Base-by-base conservation (phyloP, 805 yeast species). In the Candida piceae region DNA sequence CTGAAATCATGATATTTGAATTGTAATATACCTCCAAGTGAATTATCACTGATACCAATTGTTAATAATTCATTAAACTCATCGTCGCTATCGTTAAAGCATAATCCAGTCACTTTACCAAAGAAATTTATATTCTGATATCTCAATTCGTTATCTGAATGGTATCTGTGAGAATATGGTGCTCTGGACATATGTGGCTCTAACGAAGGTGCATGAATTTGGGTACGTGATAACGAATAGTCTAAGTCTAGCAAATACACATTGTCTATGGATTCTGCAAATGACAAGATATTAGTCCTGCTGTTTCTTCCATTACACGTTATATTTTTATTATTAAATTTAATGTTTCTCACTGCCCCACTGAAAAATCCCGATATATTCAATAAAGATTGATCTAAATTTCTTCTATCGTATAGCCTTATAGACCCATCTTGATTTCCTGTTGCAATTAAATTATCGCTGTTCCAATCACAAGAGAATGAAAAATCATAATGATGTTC, bases 361-460 rank as follows among this genome's bases (percentile, higher is more conserved):
- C 42, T 38, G 29, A 46, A 42, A 31, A 39, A 41, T 1, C 58
- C 58, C 3, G 45, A 34, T 11, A 53, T 12, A 11, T 38, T 44
- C 5, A 41, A 20, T 13, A 51, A 28, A 10, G 48, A 36, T 11
- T 34, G 32, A 44, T 33, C 35, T 9, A 46, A 33, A 3, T 31
- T 57, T 33, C 84, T 49, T 28, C 65, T 51, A 53, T 78, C 84
- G 66, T 72, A 76, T 7, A 76, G 44, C 28, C 74, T 58, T 10
- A 76, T 67, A 7, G 78, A 67, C 2, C 78, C 71, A 52, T 78
- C 84, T 52, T 78, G 84, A 47, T 69, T 74, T 5, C 84, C 84
- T 0, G 81, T 70, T 4, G 74, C 70, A 13, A 78, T 43, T 17
- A 41, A 16, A 5, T 62, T 46, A 32, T 67, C 56, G 11, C 67